phyloP scores from a whole-genome alignment of 306 rosid species.

The Prunus persica region DNA sequence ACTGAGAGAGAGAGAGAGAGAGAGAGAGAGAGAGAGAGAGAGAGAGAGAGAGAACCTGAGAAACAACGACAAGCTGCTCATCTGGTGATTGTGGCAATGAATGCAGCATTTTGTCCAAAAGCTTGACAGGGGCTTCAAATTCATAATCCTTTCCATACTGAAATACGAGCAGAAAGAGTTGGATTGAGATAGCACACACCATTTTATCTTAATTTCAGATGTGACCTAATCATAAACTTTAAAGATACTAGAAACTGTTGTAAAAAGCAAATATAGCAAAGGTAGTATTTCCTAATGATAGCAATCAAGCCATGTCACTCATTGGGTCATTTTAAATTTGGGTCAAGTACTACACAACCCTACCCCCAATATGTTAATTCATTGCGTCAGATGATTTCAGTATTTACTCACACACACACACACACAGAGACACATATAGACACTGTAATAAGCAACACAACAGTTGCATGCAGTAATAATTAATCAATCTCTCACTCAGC shows the following conservation, averaged over 20 bases:
- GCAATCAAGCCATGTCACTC: not conserved
- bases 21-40: conserved; percentile 9
- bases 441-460: not conserved
- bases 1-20: not conserved
- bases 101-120: conserved; percentile 85
- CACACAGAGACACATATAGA: not conserved
- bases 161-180: conserved; percentile 13
- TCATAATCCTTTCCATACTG: conserved; percentile 96
- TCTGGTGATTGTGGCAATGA: conserved; percentile 78
- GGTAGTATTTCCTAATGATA: not conserved
- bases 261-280: not conserved
- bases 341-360: not conserved
- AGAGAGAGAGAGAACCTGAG: conserved; percentile 60
- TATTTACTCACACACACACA: not conserved
- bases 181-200: not conserved
- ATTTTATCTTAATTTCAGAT: not conserved
- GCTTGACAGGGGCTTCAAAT: conserved; percentile 92
- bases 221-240: not conserved
- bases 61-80: conserved; percentile 89
- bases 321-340: not conserved
- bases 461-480: not conserved
- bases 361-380: not conserved
- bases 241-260: not conserved
- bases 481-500: not conserved
- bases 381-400: not conserved